A percentile compares a stretch with the other conserved stretches of the same genome.
These are phyloP conservation scores for Citrus inodora DNA, from an alignment of 345 rosid genomes.

Conservation along the genomic window DNA sequence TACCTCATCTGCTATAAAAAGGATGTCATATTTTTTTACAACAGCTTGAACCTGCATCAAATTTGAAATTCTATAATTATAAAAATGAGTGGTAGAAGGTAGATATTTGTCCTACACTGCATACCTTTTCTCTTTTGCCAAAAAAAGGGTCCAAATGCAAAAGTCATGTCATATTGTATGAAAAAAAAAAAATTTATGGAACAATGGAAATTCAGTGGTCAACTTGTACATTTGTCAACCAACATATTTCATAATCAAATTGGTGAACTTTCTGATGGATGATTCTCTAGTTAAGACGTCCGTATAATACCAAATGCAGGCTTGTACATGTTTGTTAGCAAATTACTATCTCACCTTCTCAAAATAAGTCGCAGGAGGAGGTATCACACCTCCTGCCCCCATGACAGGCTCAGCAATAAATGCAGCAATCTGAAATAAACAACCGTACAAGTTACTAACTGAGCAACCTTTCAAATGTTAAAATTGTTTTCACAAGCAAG, in stretches of 20 bases:
- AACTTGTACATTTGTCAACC: neutral
- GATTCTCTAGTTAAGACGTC: too few relatives aligned
- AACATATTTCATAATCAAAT: neutral
- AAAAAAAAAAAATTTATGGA: neutral
- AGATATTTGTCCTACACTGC: neutral
- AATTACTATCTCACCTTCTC: conserved; percentile 58
- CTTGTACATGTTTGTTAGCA: neutral
- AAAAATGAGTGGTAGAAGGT: neutral
- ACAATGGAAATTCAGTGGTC: neutral
- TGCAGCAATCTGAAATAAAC: conserved; percentile 72
- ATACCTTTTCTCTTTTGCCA: neutral
- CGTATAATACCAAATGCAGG: too few relatives aligned
- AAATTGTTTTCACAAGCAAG: neutral
- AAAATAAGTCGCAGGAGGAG: conserved; percentile 92
- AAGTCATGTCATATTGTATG: neutral
- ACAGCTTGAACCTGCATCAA: conserved; percentile 81
- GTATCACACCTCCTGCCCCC: conserved; percentile 99
- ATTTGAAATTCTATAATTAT: conserved; percentile 3
- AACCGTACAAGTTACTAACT: conserved; percentile 13
- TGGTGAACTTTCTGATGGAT: neutral
- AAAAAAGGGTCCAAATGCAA: neutral
- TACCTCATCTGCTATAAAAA: conserved; percentile 97
- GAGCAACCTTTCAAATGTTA: neutral
- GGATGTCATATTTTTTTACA: conserved; percentile 77
- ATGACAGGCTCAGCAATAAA: conserved; percentile 96